Evolutionary conservation across 768 basidiomycete species (phyloP).

Genomic region (Pleurotus salmoneostramineus): DNA sequence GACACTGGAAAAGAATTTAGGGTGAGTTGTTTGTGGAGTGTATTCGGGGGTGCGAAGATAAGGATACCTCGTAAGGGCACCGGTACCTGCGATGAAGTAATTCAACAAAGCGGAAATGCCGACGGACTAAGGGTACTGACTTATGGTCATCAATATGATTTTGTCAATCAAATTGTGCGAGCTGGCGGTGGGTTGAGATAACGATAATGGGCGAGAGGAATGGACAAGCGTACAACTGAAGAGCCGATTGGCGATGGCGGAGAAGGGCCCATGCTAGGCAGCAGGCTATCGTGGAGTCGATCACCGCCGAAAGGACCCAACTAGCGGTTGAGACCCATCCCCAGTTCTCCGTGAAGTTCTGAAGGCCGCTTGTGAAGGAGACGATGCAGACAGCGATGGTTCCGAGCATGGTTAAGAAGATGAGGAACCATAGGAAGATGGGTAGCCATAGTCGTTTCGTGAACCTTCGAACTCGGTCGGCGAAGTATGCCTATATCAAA

Average conservation of each 20-base stretch:
- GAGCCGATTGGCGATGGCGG: conserved; percentile 2
- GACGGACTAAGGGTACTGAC: neutral
- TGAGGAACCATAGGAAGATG: conserved; percentile 5
- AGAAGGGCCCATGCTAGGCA: conserved; percentile 3
- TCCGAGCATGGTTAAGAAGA: conserved; percentile 5
- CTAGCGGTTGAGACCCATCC: conserved; percentile 5
- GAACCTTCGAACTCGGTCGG: conserved; percentile 3
- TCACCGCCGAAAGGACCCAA: conserved; percentile 3
- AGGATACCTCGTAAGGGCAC: conserved; percentile 1
- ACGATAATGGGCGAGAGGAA: neutral
- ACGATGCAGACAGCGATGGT: conserved; percentile 5
- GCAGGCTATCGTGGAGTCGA: conserved; percentile 1
- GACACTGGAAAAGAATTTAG: neutral
- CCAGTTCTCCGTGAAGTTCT: conserved; percentile 5
- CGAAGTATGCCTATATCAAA: neutral
- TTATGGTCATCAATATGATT: conserved; percentile 8
- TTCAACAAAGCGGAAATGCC: neutral
- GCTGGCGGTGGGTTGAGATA: neutral
- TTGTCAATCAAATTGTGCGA: conserved; percentile 4
- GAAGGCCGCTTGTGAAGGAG: conserved; percentile 2
- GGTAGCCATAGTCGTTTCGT: conserved; percentile 1
- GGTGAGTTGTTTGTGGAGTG: neutral
- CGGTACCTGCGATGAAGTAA: neutral
- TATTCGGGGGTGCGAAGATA: neutral
- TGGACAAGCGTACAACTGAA: neutral